Conservation (phyloP, 345 rosid genomes). For the Arabis hirsuta region DNA sequence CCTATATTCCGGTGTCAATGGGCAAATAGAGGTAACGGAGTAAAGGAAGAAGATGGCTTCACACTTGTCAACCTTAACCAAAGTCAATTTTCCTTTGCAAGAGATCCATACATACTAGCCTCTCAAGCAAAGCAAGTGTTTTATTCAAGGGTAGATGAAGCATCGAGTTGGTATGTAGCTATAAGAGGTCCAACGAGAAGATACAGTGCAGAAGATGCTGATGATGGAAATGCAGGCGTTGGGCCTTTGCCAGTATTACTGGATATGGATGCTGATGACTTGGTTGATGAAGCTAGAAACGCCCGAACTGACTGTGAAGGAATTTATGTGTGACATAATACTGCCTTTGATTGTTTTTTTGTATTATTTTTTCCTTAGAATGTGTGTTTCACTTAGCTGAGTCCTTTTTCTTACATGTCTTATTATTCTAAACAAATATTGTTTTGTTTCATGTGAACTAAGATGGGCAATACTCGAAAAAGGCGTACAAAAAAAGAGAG, state of each 20-base stretch:
- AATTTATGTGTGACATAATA: too few relatives aligned
- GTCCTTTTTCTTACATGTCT: too few relatives aligned
- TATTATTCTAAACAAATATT: too few relatives aligned
- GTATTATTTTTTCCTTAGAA: too few relatives aligned
- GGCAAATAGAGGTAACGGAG: not conserved
- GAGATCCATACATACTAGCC: constrained; percentile 3
- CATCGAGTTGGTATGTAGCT: constrained; percentile 1
- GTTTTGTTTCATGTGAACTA: not conserved
- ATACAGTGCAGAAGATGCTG: not conserved
- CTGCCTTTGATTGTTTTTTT: too few relatives aligned
- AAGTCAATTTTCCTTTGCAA: not conserved
- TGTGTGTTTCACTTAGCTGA: too few relatives aligned
- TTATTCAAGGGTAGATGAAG: constrained; percentile 3
- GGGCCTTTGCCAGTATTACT: not conserved
- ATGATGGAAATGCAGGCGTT: not conserved
- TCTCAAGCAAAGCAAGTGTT: constrained; percentile 2
- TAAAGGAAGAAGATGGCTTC: not conserved
- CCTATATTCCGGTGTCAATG: not conserved
- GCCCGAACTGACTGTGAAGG: too few relatives aligned
- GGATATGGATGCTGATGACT: too few relatives aligned
- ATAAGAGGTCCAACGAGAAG: not conserved
- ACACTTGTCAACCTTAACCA: constrained; percentile 15
- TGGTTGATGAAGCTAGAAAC: too few relatives aligned
- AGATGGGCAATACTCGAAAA: not conserved
- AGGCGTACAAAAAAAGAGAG: too few relatives aligned